Percentiles rank a stretch among this genome's conserved stretches.
phyloP scores from a whole-genome alignment of 1,284 basidiomycete species.

The Heliocybe sulcata region DNA sequence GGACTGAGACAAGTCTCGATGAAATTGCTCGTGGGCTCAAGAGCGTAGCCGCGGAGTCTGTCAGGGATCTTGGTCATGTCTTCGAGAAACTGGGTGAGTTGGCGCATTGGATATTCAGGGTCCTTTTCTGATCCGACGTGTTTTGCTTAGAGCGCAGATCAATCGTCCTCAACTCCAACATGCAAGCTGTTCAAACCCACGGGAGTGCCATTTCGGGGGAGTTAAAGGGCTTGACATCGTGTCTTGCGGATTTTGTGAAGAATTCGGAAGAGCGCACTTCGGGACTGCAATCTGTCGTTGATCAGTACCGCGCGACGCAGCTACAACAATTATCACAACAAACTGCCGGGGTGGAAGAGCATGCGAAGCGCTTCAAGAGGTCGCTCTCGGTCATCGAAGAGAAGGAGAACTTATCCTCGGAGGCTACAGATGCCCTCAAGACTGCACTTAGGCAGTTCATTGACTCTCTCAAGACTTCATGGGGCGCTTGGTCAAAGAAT shows the following conservation, averaged over 20 bases:
- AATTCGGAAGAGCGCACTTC: conserved; percentile 44
- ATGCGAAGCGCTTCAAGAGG: conserved; percentile 51
- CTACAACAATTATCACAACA: conserved; percentile 44
- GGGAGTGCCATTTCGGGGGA: conserved; percentile 50
- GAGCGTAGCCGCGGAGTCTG: conserved; percentile 57
- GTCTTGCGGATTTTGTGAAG: conserved; percentile 58
- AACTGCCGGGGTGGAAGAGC: conserved; percentile 50
- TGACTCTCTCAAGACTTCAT: conserved; percentile 43
- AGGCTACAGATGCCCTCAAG: conserved; percentile 42
- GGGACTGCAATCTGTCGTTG: conserved; percentile 49
- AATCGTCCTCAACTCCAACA: conserved; percentile 59
- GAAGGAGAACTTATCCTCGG: conserved; percentile 48
- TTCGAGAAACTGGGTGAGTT: conserved; percentile 79
- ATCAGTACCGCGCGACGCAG: conserved; percentile 50
- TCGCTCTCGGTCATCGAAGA: conserved; percentile 50
- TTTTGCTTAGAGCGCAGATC: conserved; percentile 63
- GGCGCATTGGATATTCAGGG: conserved; percentile 1
- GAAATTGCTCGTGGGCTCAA: conserved; percentile 66
- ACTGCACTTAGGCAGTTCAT: conserved; percentile 43
- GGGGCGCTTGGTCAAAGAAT: conserved; percentile 45
- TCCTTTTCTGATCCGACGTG: neutral
- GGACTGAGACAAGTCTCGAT: conserved; percentile 69
- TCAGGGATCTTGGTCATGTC: conserved; percentile 66
- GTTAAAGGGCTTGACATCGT: conserved; percentile 43
- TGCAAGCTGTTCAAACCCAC: conserved; percentile 56